Base-by-base conservation (phyloP, 179 eudicot genomes). In the Beta lomatogona region DNA sequence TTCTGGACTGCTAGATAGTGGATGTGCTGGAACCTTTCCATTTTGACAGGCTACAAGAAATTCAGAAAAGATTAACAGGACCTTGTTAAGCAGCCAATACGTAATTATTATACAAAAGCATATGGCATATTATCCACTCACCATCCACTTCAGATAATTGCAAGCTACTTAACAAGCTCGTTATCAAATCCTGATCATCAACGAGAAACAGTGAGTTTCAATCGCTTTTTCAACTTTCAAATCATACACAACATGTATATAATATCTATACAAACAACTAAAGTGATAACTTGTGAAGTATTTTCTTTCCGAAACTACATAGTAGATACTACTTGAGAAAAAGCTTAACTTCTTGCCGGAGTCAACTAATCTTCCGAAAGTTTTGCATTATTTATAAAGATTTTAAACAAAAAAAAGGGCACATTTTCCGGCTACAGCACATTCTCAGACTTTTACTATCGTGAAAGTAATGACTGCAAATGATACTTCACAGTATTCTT, bases 131-230 rank as follows among this genome's bases (percentile, higher is more conserved):
- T 67, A 67, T 80, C 54, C 71, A 86, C 98, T 88, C 82, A 96
- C 99, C 97, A 78, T 96, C 93, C 75, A 76, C 86, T 69, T 92
- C 99, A 68, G 88, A 80, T 63, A 82, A 66, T 85, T 94, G 98
- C 87, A 94, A 88, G 89, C 88, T 91, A 87, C 85, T 91, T 86
- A 92, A 76, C 91, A 96, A 86, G 86, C 80, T 91, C 84, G 82
- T 52, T 58, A 96, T 92, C 76, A 92, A 87, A 83, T 96, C 98
- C 99, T 96, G 93, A 79, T 58, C 54, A 77, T 60, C 41, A 55
- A 75, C 9, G 63, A 75, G 54, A 77, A 82, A 82, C 16, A 57
- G 12, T 73, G 50, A 69, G 82, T 66, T 63, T 2, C 58, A 71
- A 61, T 72, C 44, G 9, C 75, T 63, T 14, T 22, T 73, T 31